Conservation (phyloP, 2,329 filamentous ascomycete species). For the Aureobasidium leucospermi region DNA sequence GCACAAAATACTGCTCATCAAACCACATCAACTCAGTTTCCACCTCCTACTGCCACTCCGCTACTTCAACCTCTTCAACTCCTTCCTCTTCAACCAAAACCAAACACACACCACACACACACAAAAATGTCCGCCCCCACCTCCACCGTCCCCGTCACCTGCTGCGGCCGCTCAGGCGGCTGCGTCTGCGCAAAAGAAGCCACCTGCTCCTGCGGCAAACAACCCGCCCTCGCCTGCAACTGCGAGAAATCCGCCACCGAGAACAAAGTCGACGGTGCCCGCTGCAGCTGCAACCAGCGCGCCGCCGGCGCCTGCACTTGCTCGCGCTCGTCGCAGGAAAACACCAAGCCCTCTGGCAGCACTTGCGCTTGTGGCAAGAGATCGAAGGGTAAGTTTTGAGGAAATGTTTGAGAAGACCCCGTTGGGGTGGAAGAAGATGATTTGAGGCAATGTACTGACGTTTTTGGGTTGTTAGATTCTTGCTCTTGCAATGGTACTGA, state of each 20-base stretch:
- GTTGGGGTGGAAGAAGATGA: too few species aligned
- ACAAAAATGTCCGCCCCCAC: conserved; percentile 32
- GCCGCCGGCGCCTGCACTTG: conserved; percentile 77
- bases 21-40: background rate
- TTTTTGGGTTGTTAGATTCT: conserved; percentile 23
- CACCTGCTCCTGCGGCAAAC: conserved; percentile 81
- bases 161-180: conserved; percentile 51
- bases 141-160: conserved; percentile 43
- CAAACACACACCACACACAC: background rate
- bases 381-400: conserved; percentile 59
- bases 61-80: background rate
- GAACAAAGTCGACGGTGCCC: conserved; percentile 64
- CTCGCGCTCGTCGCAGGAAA: conserved; percentile 63
- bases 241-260: conserved; percentile 71
- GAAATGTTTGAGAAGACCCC: too few species aligned
- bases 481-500: conserved; percentile 69
- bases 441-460: too few species aligned
- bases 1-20: background rate
- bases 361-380: conserved; percentile 74
- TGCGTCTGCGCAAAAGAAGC: conserved; percentile 48
- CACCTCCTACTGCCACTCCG: background rate
- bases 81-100: background rate
- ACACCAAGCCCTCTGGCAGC: conserved; percentile 50
- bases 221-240: conserved; percentile 76
- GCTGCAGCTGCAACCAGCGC: conserved; percentile 75